Percentiles rank a stretch among this genome's conserved stretches.
These are phyloP conservation scores for Hericium erinaceus DNA, from an alignment of 768 basidiomycete species.

Conservation along the genomic window DNA sequence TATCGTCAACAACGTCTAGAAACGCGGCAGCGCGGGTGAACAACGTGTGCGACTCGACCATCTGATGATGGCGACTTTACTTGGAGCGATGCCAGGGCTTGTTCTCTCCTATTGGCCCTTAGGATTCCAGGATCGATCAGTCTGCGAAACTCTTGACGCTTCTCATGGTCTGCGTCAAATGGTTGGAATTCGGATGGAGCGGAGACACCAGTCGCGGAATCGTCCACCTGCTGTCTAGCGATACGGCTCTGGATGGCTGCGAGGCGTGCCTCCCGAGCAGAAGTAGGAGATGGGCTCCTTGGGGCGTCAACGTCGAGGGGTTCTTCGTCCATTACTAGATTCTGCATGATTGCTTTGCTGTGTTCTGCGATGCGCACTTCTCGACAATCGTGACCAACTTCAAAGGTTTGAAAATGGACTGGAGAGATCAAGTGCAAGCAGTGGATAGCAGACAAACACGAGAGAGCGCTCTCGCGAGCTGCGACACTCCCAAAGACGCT, in stretches of 20 bases:
- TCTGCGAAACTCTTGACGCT: constrained; percentile 62
- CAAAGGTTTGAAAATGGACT: too few species aligned
- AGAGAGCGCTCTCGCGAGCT: too few species aligned
- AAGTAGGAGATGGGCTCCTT: neutral
- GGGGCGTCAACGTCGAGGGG: neutral
- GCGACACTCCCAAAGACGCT: too few species aligned
- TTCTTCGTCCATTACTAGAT: too few species aligned
- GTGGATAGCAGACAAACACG: too few species aligned
- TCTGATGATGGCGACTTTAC: constrained; percentile 26
- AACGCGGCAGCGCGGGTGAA: constrained; percentile 7
- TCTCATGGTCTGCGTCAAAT: constrained; percentile 47
- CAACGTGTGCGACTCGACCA: neutral
- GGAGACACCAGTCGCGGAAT: neutral
- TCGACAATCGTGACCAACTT: too few species aligned
- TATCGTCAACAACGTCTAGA: constrained; percentile 55
- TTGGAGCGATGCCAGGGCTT: constrained; percentile 54
- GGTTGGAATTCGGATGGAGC: constrained; percentile 5
- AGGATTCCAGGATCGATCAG: constrained; percentile 73
- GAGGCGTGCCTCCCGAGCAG: neutral
- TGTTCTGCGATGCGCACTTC: too few species aligned
- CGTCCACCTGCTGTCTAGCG: neutral
- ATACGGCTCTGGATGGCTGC: neutral
- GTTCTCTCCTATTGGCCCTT: constrained; percentile 56
- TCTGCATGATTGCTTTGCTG: too few species aligned
- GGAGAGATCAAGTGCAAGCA: too few species aligned